A percentile compares a stretch with the other conserved stretches of the same genome.
phyloP scores from a whole-genome alignment of 1,284 basidiomycete species.

The Melampsora americana region DNA sequence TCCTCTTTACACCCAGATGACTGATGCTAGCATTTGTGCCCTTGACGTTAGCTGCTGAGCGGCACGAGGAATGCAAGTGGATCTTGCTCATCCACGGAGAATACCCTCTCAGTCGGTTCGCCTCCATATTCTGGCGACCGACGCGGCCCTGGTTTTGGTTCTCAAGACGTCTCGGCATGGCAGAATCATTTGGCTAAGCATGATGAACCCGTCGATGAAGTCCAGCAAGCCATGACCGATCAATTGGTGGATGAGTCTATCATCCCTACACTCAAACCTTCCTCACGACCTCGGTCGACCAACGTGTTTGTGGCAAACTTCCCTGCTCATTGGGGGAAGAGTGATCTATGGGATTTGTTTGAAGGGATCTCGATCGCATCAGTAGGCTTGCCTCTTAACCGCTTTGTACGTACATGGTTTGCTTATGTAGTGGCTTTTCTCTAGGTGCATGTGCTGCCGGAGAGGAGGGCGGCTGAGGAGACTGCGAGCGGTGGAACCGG shows the following conservation, averaged over 20 bases:
- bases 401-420: no score
- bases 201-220: neutral
- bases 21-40: no score
- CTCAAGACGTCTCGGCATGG: neutral
- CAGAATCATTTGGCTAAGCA: neutral
- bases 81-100: no score
- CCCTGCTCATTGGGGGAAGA: conserved; percentile 39
- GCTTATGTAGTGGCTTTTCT: neutral
- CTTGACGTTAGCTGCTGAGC: no score
- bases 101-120: neutral
- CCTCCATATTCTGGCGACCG: neutral
- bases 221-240: neutral
- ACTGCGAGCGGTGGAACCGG: conserved; percentile 27
- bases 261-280: conserved; percentile 22
- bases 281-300: conserved; percentile 1
- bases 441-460: conserved; percentile 40
- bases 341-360: conserved; percentile 42
- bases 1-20: no score
- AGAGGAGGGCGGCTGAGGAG: conserved; percentile 15
- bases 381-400: neutral
- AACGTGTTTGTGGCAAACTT: conserved; percentile 43
- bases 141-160: neutral
- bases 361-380: conserved; percentile 33
- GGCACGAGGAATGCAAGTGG: no score
- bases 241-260: conserved; percentile 1